A percentile compares a stretch with the other conserved stretches of the same genome.
Conservation (phyloP, 164 flowering plant genomes). For the Vitis rupestris region DNA sequence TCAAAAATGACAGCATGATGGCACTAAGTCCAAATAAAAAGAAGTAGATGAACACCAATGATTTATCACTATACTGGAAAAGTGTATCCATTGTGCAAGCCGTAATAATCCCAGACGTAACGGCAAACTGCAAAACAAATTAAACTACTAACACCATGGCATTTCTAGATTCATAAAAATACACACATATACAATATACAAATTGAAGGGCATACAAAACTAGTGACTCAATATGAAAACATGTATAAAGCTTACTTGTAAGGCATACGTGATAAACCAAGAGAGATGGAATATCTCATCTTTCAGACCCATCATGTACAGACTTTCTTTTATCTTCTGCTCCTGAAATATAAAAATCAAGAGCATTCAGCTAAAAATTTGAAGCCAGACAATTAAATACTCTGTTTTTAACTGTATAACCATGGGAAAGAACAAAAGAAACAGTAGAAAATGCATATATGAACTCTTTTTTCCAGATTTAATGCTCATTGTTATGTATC, state of each 20-base stretch:
- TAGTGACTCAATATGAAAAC: no score
- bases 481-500: not conserved
- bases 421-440: not conserved
- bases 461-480: not conserved
- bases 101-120: conserved; percentile 81
- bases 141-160: conserved; percentile 6
- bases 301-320: conserved; percentile 95
- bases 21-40: conserved; percentile 89
- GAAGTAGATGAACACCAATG: conserved; percentile 89
- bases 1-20: conserved; percentile 84
- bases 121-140: conserved; percentile 70
- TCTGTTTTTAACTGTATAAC: not conserved
- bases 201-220: no score
- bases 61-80: conserved; percentile 86
- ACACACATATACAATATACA: no score
- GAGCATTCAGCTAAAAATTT: not conserved
- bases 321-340: conserved; percentile 93
- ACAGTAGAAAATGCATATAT: not conserved
- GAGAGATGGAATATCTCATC: conserved; percentile 87
- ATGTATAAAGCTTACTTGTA: conserved; percentile 58
- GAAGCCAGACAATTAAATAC: not conserved
- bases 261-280: conserved; percentile 84
- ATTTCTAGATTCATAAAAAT: not conserved
- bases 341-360: conserved; percentile 52
- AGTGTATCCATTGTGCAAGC: conserved; percentile 81